phyloP scores from a whole-genome alignment of 2,329 filamentous ascomycete genomes.

The Delphinella strobiligena region DNA sequence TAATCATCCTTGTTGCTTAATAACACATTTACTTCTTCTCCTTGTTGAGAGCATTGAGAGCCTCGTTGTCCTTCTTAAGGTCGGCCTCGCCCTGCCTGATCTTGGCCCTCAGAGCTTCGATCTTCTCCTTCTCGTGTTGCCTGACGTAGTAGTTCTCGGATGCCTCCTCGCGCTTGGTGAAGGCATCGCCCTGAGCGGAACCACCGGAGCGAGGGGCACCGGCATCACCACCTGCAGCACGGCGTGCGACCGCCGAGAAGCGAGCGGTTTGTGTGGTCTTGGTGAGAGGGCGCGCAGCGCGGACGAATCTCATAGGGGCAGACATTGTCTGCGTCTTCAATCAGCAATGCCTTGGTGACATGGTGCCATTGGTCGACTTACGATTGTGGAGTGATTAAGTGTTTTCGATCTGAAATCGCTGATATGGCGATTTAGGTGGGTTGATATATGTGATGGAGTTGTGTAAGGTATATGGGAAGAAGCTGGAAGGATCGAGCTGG shows the following conservation, averaged over 20 bases:
- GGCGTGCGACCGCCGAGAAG: constrained; percentile 30
- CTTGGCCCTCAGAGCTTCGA: constrained; percentile 23
- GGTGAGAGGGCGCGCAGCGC: constrained; percentile 26
- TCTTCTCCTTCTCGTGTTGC: constrained; percentile 81
- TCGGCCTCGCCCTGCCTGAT: constrained; percentile 18
- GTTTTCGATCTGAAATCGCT: too few species aligned
- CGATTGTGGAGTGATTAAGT: too few species aligned
- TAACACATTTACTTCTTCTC: background rate
- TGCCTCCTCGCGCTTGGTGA: constrained; percentile 83
- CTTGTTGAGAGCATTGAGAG: constrained; percentile 10
- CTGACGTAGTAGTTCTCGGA: constrained; percentile 75
- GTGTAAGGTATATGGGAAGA: too few species aligned
- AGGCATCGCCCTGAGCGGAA: constrained; percentile 58
- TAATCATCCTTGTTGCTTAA: too few species aligned
- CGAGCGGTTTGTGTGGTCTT: constrained; percentile 20
- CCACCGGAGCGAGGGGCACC: constrained; percentile 30
- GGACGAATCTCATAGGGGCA: constrained; percentile 19
- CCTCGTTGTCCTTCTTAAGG: constrained; percentile 19
- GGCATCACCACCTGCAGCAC: constrained; percentile 33
- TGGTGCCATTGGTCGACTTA: too few species aligned
- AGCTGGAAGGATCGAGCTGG: too few species aligned
- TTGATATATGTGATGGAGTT: too few species aligned
- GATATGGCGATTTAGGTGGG: too few species aligned
- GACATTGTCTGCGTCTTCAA: constrained; percentile 9
- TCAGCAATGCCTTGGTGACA: too few species aligned